Base-by-base conservation (phyloP, 2,329 filamentous ascomycete genomes). In the Trichoderma semiorbis region DNA sequence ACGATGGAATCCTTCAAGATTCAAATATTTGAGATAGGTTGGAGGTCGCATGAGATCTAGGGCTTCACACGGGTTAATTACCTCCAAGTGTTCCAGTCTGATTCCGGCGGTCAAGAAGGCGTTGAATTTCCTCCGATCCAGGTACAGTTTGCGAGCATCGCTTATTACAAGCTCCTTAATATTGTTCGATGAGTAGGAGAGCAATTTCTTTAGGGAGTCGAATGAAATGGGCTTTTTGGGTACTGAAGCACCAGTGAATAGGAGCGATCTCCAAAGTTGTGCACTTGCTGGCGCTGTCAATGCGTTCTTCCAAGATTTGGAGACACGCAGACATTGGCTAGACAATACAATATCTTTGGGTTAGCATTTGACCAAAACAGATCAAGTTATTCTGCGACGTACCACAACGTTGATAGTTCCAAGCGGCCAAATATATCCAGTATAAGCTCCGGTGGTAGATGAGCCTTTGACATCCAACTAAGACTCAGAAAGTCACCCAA, bases 401-500 rank as follows among this genome's bases (percentile, higher is more conserved):
- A 81, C 78, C 80, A 77, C 12, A 80, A 73, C 12, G 78, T 75
- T 5, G 74, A 65, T n/a, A 83, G 77, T 64, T 81, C 80, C 10
- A 83, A 73, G 50, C 77, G 78, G 16, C 75, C 76, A 43, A 83
- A 80, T 8, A 84, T 80, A 16, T 78, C 74, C 30, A 81, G 76
- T 8, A 83, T 74, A 65, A 84, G 76, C 62, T 84, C 82, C 4
- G 76, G 70, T 0, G 82, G 82, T 28, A 83, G 76, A 26, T 74
- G 57, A 28, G 57, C 39, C 18, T 50, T 61, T 50, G 55, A 32
- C 66, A 69, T 69, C 66, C 28, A 36, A 32, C 66, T 32, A 53
- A 69, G 57, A 36, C 66, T 53, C 36, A 53, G 7, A 61, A 69
- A 69, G 30, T n/a, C 50, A 36, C 39, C 74, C 16, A 84, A 62